A percentile compares a stretch with the other conserved stretches of the same genome.
These are phyloP conservation scores for Epichloe aotearoae DNA, from an alignment of 2,329 filamentous ascomycete species.

Conservation along the genomic window DNA sequence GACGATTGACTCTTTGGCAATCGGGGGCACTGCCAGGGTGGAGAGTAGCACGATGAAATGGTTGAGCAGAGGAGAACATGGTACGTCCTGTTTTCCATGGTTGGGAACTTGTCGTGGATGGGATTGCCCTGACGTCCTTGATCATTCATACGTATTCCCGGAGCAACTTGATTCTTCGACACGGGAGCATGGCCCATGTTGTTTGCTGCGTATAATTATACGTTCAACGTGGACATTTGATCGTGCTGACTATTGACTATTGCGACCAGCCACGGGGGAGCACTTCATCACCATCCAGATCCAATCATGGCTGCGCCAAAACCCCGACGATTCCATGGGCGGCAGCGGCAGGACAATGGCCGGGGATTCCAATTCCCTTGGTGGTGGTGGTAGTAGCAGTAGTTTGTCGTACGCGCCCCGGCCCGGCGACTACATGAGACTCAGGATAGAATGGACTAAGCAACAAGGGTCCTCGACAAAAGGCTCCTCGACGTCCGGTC, in stretches of 20 bases:
- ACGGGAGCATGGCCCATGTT: background rate
- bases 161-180: too few species aligned
- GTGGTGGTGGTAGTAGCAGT: too few species aligned
- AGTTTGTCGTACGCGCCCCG: background rate
- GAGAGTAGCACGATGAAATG: too few species aligned
- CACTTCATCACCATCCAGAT: background rate
- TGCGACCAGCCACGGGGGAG: background rate
- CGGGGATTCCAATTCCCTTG: too few species aligned
- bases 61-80: background rate
- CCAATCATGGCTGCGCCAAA: background rate
- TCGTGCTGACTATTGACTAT: too few species aligned
- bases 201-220: too few species aligned
- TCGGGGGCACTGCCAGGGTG: background rate
- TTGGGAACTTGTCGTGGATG: too few species aligned
- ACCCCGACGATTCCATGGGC: background rate
- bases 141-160: too few species aligned
- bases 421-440: conserved; percentile 5
- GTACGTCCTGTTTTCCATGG: background rate
- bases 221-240: too few species aligned
- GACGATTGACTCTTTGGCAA: background rate
- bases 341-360: background rate
- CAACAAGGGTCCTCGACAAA: background rate
- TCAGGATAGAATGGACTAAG: conserved; percentile 8
- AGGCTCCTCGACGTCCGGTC: conserved; percentile 6
- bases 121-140: too few species aligned